Evolutionary conservation across 805 yeast species (phyloP).

Genomic region (Debaryomyces castellii): DNA sequence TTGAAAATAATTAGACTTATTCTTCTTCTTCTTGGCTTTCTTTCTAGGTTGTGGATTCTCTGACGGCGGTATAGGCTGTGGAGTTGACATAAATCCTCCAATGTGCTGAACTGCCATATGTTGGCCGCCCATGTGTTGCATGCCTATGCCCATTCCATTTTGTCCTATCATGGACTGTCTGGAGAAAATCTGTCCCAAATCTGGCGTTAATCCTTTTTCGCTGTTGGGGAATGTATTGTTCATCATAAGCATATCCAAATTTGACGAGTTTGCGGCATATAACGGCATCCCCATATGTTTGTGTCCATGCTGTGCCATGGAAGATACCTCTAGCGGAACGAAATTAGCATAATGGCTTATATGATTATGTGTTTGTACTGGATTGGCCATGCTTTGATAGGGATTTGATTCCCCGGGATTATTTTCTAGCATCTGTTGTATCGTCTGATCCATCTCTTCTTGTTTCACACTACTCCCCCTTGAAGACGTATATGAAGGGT

Average conservation of each 20-base stretch:
- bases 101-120: not conserved
- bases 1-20: slow-evolving; percentile 13
- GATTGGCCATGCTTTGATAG: not conserved
- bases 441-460: slow-evolving; percentile 9
- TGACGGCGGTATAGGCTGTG: not conserved
- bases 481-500: slow-evolving; percentile 10
- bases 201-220: not conserved
- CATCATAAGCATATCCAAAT: slow-evolving; percentile 3
- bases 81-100: not conserved
- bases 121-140: not conserved
- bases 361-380: slow-evolving; percentile 16
- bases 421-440: not conserved
- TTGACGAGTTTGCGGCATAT: slow-evolving; percentile 1
- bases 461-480: slow-evolving; percentile 3
- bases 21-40: slow-evolving; percentile 8
- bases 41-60: slow-evolving; percentile 5
- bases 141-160: not conserved
- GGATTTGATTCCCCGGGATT: not conserved
- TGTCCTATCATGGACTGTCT: not conserved
- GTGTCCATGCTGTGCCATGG: slow-evolving; percentile 3
- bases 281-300: slow-evolving; percentile 5
- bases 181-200: not conserved
- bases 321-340: slow-evolving; percentile 21
- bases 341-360: slow-evolving; percentile 29
- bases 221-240: slow-evolving; percentile 1